phyloP scores from a whole-genome alignment of 495 filamentous ascomycete genomes.

The Amniculicola lignicola region DNA sequence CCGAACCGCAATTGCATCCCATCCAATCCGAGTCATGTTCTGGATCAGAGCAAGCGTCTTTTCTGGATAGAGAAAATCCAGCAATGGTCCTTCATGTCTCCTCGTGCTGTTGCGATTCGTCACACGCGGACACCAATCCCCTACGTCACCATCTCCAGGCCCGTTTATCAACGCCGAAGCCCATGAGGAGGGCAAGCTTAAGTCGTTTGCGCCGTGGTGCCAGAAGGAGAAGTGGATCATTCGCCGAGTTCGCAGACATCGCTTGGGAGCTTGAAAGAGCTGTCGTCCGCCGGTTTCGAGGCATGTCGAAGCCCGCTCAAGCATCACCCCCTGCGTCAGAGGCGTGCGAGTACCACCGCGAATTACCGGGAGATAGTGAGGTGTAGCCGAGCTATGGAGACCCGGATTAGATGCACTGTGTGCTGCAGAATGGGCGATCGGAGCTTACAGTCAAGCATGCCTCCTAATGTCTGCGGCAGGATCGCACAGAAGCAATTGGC shows the following conservation, averaged over 20 bases:
- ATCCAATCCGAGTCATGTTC: slow-evolving; percentile 15
- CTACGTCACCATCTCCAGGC: slow-evolving; percentile 6
- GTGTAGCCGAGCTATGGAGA: background rate
- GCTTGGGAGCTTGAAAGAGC: slow-evolving; percentile 27
- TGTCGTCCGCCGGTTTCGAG: slow-evolving; percentile 34
- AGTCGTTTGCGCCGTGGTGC: slow-evolving; percentile 32
- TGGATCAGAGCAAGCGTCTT: slow-evolving; percentile 31
- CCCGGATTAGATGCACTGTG: background rate
- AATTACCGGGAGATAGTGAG: slow-evolving; percentile 14
- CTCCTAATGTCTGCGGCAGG: slow-evolving; percentile 6
- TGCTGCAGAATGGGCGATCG: background rate
- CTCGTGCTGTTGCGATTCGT: background rate
- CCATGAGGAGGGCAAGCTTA: slow-evolving; percentile 25
- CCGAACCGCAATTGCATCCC: slow-evolving; percentile 1
- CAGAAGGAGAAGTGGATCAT: slow-evolving; percentile 33
- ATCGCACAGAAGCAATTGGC: background rate
- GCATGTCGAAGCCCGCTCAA: slow-evolving; percentile 36
- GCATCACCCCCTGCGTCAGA: slow-evolving; percentile 24
- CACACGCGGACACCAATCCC: background rate
- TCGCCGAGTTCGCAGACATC: slow-evolving; percentile 26
- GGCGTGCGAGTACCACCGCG: slow-evolving; percentile 7
- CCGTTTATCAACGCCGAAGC: background rate
- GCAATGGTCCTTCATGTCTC: slow-evolving; percentile 4
- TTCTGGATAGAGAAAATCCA: slow-evolving; percentile 33
- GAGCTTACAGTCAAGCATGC: slow-evolving; percentile 25